Conservation (phyloP, 1,139 yeast species). For the Candida sp. region DNA sequence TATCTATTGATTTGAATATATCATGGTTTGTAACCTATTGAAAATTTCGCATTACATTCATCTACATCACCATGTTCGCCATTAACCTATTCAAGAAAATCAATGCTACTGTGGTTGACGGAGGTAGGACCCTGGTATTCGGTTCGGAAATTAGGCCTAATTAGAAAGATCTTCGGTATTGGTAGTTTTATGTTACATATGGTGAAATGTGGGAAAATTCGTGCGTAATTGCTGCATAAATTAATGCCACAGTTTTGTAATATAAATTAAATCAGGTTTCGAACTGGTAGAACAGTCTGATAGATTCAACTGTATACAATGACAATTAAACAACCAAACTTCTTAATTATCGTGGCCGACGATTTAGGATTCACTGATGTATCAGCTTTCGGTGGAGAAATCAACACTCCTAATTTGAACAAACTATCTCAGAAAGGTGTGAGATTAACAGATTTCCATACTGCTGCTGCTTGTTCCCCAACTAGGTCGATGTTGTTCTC, state of each 20-base stretch:
- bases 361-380: conserved; percentile 60
- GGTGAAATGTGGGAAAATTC: background rate
- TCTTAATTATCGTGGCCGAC: conserved; percentile 57
- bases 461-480: conserved; percentile 66
- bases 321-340: conserved; percentile 31
- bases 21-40: too few species aligned
- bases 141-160: background rate
- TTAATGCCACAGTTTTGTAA: background rate
- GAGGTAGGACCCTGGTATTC: too few species aligned
- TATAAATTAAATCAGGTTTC: background rate
- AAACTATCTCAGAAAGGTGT: conserved; percentile 42
- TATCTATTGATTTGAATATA: too few species aligned
- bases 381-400: conserved; percentile 58
- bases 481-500: conserved; percentile 60
- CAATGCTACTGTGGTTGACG: too few species aligned
- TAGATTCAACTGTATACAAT: background rate
- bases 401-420: conserved; percentile 51
- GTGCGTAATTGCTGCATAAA: background rate
- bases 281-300: background rate
- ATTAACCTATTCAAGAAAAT: too few species aligned
- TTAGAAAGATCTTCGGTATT: background rate
- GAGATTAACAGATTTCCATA: conserved; percentile 55
- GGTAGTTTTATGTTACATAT: background rate
- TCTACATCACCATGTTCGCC: too few species aligned
- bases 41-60: too few species aligned